Evolutionary conservation across 1,284 basidiomycete species (phyloP).

Genomic region (Boletellus dicymbophilus): DNA sequence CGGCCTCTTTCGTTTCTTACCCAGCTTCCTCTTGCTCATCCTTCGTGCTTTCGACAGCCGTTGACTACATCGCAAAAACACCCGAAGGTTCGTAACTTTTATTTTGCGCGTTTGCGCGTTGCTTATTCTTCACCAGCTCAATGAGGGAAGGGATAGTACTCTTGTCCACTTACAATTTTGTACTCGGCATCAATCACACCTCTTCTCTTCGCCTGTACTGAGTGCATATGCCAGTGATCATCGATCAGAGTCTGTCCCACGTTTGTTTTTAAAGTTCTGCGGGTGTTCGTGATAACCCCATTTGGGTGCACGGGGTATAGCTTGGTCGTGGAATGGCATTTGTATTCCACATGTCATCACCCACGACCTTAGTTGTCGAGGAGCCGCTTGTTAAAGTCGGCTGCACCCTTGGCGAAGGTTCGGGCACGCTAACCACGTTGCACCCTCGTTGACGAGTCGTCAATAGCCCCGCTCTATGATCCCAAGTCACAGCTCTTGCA

Average conservation of each 20-base stretch:
- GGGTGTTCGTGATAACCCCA: constrained; percentile 6
- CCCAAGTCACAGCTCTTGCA: constrained; percentile 51
- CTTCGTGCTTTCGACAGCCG: constrained; percentile 55
- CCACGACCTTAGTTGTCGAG: constrained; percentile 30
- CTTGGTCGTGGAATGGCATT: neutral
- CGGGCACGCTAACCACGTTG: constrained; percentile 6
- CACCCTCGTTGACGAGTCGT: constrained; percentile 8
- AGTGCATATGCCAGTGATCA: neutral
- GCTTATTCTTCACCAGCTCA: constrained; percentile 24
- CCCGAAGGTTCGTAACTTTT: constrained; percentile 69
- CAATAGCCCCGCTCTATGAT: constrained; percentile 63
- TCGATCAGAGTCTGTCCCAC: constrained; percentile 1
- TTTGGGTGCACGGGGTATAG: constrained; percentile 5
- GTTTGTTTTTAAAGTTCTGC: neutral
- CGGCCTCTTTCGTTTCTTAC: constrained; percentile 25
- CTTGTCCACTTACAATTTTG: constrained; percentile 17
- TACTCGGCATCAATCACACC: constrained; percentile 24
- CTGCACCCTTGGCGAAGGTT: constrained; percentile 70
- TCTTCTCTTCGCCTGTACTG: neutral
- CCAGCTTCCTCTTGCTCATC: constrained; percentile 8
- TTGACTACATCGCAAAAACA: constrained; percentile 97
- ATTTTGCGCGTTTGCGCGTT: neutral
- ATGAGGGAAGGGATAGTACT: constrained; percentile 19
- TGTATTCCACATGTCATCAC: constrained; percentile 11
- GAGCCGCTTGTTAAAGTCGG: constrained; percentile 54